phyloP scores from a whole-genome alignment of 257 asterid species.

The Mentha longifolia region DNA sequence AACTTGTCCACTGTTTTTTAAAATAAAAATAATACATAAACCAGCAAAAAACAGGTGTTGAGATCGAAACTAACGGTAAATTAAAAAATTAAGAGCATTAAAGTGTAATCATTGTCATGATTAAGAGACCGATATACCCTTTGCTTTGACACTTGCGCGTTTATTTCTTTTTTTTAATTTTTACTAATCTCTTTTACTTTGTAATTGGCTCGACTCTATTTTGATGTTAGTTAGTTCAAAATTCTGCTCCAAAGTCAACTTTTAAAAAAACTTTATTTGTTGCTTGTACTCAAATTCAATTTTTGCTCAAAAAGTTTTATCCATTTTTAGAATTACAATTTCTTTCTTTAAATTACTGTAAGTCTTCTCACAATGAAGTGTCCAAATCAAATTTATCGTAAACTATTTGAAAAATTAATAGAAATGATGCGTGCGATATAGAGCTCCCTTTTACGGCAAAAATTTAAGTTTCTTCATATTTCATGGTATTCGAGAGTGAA shows the following conservation, averaged over 20 bases:
- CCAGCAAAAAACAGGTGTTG: background rate
- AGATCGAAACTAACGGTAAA: slow-evolving; percentile 27
- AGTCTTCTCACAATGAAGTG: background rate
- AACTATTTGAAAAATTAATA: background rate
- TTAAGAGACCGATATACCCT: slow-evolving; percentile 2
- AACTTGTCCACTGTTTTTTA: too few species aligned
- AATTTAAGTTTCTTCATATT: background rate
- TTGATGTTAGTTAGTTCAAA: background rate
- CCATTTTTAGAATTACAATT: background rate
- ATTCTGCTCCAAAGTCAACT: slow-evolving; percentile 8
- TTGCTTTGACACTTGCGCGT: background rate
- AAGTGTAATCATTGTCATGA: slow-evolving; percentile 3
- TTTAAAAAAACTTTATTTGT: background rate
- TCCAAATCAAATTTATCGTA: background rate
- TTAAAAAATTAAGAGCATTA: background rate
- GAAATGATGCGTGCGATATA: background rate
- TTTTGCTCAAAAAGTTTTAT: background rate
- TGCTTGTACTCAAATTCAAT: slow-evolving; percentile 15
- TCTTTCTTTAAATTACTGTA: background rate
- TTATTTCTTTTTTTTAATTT: background rate
- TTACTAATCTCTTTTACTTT: background rate
- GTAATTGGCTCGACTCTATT: background rate
- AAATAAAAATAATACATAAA: background rate
- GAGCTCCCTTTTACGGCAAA: background rate
- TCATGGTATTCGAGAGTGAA: background rate